Conservation (phyloP, 257 asterid species). For the Forsythia suspensa region DNA sequence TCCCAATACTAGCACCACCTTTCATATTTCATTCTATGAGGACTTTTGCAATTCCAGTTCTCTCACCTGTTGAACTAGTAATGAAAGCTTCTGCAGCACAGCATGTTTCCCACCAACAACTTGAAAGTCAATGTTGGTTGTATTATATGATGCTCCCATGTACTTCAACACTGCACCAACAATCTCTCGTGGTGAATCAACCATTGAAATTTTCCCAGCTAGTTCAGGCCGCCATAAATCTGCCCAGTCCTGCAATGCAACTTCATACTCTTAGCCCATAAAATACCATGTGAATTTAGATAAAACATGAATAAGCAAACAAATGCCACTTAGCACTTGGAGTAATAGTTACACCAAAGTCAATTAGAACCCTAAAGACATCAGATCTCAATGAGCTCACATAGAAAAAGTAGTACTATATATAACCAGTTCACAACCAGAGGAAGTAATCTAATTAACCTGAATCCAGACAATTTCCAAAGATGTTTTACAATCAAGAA, state of each 20-base stretch:
- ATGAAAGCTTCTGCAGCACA: constrained; percentile 62
- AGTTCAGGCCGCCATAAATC: constrained; percentile 98
- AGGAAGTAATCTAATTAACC: not conserved
- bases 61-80: constrained; percentile 72
- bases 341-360: not conserved
- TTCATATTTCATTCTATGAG: not conserved
- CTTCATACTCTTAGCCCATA: not conserved
- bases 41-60: not conserved
- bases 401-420: not conserved
- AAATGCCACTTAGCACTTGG: not conserved
- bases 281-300: not conserved
- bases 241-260: constrained; percentile 79
- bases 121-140: constrained; percentile 60
- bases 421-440: not conserved
- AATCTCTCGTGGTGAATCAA: constrained; percentile 87
- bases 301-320: not conserved
- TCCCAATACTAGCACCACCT: not conserved
- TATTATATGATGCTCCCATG: constrained; percentile 94
- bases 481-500: not conserved
- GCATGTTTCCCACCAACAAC: constrained; percentile 80
- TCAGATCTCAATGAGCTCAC: not conserved
- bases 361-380: not conserved
- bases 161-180: constrained; percentile 80
- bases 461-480: not conserved
- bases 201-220: constrained; percentile 88